Percentiles rank a stretch among this genome's conserved stretches.
These are phyloP conservation scores for Vitis cinerea DNA, from an alignment of 164 flowering plant species.

Conservation along the genomic window DNA sequence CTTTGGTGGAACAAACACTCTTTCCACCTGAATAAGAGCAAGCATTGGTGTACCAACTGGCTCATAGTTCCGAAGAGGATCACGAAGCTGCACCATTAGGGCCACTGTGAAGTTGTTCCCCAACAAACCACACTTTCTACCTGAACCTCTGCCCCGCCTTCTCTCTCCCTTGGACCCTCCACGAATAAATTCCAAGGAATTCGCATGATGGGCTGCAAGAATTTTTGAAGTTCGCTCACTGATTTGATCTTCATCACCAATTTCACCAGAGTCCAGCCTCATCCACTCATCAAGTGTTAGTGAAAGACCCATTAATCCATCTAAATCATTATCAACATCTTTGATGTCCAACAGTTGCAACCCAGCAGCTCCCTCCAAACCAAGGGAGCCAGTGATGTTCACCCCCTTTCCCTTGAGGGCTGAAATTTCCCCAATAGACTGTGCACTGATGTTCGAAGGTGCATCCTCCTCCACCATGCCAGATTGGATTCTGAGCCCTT, in stretches of 20 bases:
- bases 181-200: constrained; percentile 37
- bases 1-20: constrained; percentile 84
- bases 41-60: constrained; percentile 98
- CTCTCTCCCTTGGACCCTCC: constrained; percentile 54
- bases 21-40: constrained; percentile 84
- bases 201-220: constrained; percentile 92
- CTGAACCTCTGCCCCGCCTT: constrained; percentile 49
- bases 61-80: constrained; percentile 89
- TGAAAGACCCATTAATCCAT: constrained; percentile 86
- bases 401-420: constrained; percentile 61
- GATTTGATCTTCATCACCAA: constrained; percentile 63
- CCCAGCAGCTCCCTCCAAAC: constrained; percentile 77
- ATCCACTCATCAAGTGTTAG: constrained; percentile 94
- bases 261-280: constrained; percentile 80
- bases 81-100: constrained; percentile 89
- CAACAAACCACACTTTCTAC: constrained; percentile 70
- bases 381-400: constrained; percentile 50
- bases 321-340: constrained; percentile 59
- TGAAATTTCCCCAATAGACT: constrained; percentile 63
- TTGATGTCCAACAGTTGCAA: constrained; percentile 73
- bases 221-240: constrained; percentile 70
- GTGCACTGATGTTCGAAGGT: constrained; percentile 70
- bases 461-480: constrained; percentile 83
- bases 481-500: constrained; percentile 90
- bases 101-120: constrained; percentile 94